Evolutionary conservation across 2,329 filamentous ascomycete genomes (phyloP).

Genomic region (Boeremia exigua): DNA sequence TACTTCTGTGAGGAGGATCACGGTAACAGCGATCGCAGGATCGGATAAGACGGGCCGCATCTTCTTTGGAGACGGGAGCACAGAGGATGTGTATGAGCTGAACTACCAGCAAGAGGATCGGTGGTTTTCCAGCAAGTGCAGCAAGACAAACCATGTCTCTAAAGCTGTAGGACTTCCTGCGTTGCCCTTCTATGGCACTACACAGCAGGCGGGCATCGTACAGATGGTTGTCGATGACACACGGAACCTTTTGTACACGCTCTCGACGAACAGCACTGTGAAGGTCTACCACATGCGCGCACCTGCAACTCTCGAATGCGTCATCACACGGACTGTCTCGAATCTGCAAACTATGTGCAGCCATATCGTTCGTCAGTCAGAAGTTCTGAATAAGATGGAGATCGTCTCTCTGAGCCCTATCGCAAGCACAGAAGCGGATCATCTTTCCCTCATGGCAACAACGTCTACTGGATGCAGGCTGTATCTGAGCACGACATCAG

Average conservation of each 20-base stretch:
- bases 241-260: conserved; percentile 85
- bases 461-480: conserved; percentile 90
- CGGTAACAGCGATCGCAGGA: conserved; percentile 78
- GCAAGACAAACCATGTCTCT: conserved; percentile 86
- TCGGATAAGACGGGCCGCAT: conserved; percentile 83
- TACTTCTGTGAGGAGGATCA: conserved; percentile 75
- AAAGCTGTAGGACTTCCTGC: conserved; percentile 68
- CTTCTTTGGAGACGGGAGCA: conserved; percentile 82
- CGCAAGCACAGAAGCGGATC: conserved; percentile 76
- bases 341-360: conserved; percentile 73
- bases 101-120: conserved; percentile 97
- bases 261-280: conserved; percentile 87
- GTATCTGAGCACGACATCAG: conserved; percentile 88
- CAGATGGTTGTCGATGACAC: conserved; percentile 90
- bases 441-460: conserved; percentile 86
- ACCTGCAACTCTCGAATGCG: conserved; percentile 58
- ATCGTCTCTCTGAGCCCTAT: conserved; percentile 90
- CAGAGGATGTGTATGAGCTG: conserved; percentile 90
- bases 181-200: conserved; percentile 34
- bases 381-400: conserved; percentile 69
- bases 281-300: conserved; percentile 87
- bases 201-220: conserved; percentile 66
- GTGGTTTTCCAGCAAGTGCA: conserved; percentile 90
- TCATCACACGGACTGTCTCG: conserved; percentile 61
- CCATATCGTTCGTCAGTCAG: conserved; percentile 78